A percentile compares a stretch with the other conserved stretches of the same genome.
These are phyloP conservation scores for Psilocybe azurescens DNA, from an alignment of 768 basidiomycete species.

Conservation along the genomic window DNA sequence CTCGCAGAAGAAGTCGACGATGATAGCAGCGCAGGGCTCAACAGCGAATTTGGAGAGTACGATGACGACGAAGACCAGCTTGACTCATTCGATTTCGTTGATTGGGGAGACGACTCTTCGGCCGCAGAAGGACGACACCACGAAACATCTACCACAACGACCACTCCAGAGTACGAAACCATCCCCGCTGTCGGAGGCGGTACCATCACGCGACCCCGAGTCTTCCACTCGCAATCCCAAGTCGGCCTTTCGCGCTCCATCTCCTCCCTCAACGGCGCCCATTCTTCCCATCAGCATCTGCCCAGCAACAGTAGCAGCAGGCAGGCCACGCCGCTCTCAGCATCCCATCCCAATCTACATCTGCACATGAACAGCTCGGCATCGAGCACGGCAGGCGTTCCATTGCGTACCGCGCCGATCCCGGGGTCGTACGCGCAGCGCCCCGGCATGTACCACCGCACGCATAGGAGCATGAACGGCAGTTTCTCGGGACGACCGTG, in stretches of 20 bases:
- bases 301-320: conserved; percentile 1
- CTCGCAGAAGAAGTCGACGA: conserved; percentile 69
- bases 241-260: conserved; percentile 2
- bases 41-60: conserved; percentile 42
- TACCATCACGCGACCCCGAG: conserved; percentile 80
- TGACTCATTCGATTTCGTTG: conserved; percentile 65
- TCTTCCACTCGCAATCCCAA: conserved; percentile 81
- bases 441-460: neutral
- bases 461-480: neutral
- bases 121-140: conserved; percentile 49
- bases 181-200: conserved; percentile 94
- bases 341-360: conserved; percentile 3
- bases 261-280: neutral
- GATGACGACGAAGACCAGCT: conserved; percentile 41
- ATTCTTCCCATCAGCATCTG: neutral
- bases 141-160: conserved; percentile 45
- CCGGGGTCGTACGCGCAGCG: conserved; percentile 3
- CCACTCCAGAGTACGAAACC: conserved; percentile 76
- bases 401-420: conserved; percentile 16
- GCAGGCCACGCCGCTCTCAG: neutral
- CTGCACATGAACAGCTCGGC: conserved; percentile 9
- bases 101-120: conserved; percentile 66
- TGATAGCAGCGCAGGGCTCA: conserved; percentile 27
- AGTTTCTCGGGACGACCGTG: conserved; percentile 31
- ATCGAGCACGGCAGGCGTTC: neutral